A percentile compares a stretch with the other conserved stretches of the same genome.
These are phyloP conservation scores for Lactarius trivialis DNA, from an alignment of 768 basidiomycete genomes.

Conservation along the genomic window DNA sequence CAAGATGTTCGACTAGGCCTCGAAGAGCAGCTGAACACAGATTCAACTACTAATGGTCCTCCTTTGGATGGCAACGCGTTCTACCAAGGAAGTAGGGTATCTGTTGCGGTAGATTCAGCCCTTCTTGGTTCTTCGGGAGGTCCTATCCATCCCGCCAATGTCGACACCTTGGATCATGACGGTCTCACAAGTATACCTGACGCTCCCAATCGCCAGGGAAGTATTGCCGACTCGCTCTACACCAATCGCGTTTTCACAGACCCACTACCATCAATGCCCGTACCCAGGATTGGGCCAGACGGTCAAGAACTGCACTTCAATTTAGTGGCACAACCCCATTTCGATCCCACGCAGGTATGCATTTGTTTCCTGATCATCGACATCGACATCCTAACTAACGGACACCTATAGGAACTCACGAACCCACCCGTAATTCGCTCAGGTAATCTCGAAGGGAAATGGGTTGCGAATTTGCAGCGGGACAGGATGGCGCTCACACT, in stretches of 20 bases:
- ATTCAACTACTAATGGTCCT: background rate
- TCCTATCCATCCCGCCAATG: background rate
- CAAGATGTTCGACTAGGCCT: background rate
- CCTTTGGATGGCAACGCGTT: background rate
- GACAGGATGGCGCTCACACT: constrained; percentile 10
- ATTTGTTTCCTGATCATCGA: background rate
- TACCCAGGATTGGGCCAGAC: background rate
- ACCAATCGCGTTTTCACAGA: background rate
- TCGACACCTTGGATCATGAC: background rate
- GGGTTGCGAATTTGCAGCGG: background rate
- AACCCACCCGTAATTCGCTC: background rate
- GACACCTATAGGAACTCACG: background rate
- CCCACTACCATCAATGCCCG: background rate
- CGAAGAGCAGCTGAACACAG: background rate
- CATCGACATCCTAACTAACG: background rate
- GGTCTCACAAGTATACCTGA: background rate
- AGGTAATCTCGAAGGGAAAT: constrained; percentile 9
- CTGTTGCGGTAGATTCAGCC: background rate
- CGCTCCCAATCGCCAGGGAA: background rate
- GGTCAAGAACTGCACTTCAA: background rate
- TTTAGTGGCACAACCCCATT: background rate
- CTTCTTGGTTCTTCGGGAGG: background rate
- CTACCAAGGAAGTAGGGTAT: background rate
- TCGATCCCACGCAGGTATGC: background rate
- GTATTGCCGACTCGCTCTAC: background rate